Evolutionary conservation across 2,329 filamentous ascomycete genomes (phyloP).

Genomic region (Pleurostoma richardsiae): DNA sequence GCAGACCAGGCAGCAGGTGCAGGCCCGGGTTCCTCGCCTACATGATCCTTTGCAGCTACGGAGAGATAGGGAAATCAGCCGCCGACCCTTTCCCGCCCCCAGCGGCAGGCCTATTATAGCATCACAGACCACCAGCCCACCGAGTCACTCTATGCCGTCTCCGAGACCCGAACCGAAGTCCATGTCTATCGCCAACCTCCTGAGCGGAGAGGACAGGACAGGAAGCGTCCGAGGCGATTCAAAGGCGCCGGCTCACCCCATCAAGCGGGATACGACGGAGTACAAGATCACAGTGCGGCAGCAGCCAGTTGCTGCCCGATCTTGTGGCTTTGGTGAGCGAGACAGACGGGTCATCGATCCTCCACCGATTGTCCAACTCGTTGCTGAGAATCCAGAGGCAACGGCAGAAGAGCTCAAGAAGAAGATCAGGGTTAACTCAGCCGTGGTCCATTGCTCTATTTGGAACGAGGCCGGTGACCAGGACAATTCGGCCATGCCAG

Average conservation of each 20-base stretch:
- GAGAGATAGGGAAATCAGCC: background rate
- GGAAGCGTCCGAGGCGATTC: background rate
- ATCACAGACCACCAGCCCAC: background rate
- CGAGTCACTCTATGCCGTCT: background rate
- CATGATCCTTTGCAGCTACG: background rate
- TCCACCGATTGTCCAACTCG: conserved; percentile 74
- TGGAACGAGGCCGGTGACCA: conserved; percentile 63
- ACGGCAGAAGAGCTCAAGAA: conserved; percentile 47
- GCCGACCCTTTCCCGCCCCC: background rate
- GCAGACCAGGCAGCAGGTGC: background rate
- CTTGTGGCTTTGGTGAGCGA: conserved; percentile 78
- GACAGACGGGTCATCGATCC: conserved; percentile 80
- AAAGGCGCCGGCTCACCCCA: background rate
- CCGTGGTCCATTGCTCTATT: conserved; percentile 72
- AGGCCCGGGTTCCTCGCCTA: background rate
- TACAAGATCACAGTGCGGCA: conserved; percentile 62
- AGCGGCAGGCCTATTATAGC: background rate
- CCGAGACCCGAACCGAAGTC: conserved; percentile 4
- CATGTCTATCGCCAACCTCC: conserved; percentile 6
- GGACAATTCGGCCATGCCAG: conserved; percentile 67
- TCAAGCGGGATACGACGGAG: conserved; percentile 10
- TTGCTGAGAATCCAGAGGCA: conserved; percentile 52
- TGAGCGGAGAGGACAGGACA: conserved; percentile 4
- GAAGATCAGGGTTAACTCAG: conserved; percentile 50
- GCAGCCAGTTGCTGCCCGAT: conserved; percentile 71